phyloP scores from a whole-genome alignment of 805 yeast species.

The Suhomyces faveliae region DNA sequence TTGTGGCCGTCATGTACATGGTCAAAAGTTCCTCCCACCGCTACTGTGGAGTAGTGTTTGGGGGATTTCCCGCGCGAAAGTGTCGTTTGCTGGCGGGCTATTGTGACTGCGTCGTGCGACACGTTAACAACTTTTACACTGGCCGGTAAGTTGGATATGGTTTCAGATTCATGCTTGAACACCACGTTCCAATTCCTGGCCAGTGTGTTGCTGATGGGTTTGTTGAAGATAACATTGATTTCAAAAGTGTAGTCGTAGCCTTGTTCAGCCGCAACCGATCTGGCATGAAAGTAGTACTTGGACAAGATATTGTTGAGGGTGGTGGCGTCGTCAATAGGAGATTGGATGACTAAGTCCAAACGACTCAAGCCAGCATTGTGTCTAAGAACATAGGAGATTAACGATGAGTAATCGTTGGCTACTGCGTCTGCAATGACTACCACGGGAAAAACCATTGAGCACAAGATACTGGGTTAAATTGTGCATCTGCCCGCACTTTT shows the following conservation, averaged over 20 bases:
- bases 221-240: slow-evolving; percentile 31
- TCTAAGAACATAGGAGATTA: slow-evolving; percentile 10
- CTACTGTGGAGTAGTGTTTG: slow-evolving; percentile 32
- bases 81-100: background rate
- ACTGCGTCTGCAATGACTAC: slow-evolving; percentile 2
- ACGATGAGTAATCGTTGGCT: slow-evolving; percentile 9
- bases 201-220: background rate
- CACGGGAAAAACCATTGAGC: slow-evolving; percentile 6
- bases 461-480: background rate
- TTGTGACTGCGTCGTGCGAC: background rate
- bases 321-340: slow-evolving; percentile 18
- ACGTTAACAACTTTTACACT: background rate
- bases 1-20: slow-evolving; percentile 96
- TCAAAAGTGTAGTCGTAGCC: slow-evolving; percentile 26
- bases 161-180: background rate
- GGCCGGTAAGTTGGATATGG: background rate
- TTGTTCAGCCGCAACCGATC: slow-evolving; percentile 18
- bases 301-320: slow-evolving; percentile 29
- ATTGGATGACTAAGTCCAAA: slow-evolving; percentile 26
- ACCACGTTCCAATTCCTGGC: slow-evolving; percentile 1
- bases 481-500: background rate
- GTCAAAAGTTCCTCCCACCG: slow-evolving; percentile 97
- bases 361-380: background rate
- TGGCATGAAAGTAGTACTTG: slow-evolving; percentile 25
- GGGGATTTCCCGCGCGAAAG: background rate